Evolutionary conservation across 768 basidiomycete species (phyloP).

Genomic region (Lactarius quietus): DNA sequence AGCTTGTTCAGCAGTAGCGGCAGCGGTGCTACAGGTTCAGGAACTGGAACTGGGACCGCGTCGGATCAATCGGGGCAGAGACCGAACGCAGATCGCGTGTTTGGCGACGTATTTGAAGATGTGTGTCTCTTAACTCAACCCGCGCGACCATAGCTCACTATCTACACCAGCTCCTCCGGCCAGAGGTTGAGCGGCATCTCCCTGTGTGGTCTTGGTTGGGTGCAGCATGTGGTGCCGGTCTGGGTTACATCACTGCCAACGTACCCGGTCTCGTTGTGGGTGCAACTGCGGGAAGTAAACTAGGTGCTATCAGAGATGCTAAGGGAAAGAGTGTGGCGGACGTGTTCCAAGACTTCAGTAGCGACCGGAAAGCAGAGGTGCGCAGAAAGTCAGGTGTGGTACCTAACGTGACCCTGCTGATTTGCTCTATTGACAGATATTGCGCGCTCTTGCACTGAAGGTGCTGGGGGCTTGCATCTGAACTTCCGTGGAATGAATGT

Average conservation of each 20-base stretch:
- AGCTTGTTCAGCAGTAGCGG: slow-evolving; percentile 53
- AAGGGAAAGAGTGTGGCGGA: slow-evolving; percentile 92
- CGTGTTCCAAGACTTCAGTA: slow-evolving; percentile 76
- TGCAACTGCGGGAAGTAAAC: slow-evolving; percentile 81
- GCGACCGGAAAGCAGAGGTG: slow-evolving; percentile 85
- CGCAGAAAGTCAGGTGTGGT: slow-evolving; percentile 20
- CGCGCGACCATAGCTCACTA: neutral
- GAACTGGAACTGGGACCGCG: slow-evolving; percentile 32
- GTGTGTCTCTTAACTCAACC: slow-evolving; percentile 39
- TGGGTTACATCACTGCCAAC: slow-evolving; percentile 58
- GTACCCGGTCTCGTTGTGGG: slow-evolving; percentile 87
- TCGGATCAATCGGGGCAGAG: slow-evolving; percentile 37
- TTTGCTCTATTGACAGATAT: slow-evolving; percentile 49
- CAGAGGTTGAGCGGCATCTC: slow-evolving; percentile 68
- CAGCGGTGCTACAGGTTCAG: slow-evolving; percentile 28
- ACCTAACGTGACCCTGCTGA: neutral
- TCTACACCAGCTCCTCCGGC: slow-evolving; percentile 58
- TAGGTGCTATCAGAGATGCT: slow-evolving; percentile 89
- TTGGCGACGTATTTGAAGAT: slow-evolving; percentile 91
- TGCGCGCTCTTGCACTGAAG: slow-evolving; percentile 78
- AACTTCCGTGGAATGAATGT: neutral
- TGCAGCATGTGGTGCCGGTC: slow-evolving; percentile 61
- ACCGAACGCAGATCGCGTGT: slow-evolving; percentile 78
- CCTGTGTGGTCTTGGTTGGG: slow-evolving; percentile 78
- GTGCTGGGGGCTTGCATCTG: slow-evolving; percentile 55